Evolutionary conservation across 1,139 yeast species (phyloP).

Genomic region (Yamadazyma dendronema): DNA sequence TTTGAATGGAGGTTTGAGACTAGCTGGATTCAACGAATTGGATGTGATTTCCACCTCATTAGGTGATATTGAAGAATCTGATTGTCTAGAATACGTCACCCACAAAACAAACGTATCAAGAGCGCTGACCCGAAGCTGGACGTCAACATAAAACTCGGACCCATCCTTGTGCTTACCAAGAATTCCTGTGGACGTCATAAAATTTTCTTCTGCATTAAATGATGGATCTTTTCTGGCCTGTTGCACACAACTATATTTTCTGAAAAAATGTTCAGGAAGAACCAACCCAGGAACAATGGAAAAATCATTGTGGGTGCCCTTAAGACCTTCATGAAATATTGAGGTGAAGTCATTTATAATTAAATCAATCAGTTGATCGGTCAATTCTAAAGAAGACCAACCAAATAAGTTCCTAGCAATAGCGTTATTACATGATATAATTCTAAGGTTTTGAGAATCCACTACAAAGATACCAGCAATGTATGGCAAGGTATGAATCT

Average conservation of each 20-base stretch:
- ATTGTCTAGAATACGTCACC: slow-evolving; percentile 77
- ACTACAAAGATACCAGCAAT: slow-evolving; percentile 84
- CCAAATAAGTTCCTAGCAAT: slow-evolving; percentile 82
- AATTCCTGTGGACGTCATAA: slow-evolving; percentile 64
- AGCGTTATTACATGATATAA: slow-evolving; percentile 73
- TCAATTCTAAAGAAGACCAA: slow-evolving; percentile 44
- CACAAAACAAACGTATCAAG: slow-evolving; percentile 65
- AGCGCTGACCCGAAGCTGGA: slow-evolving; percentile 73
- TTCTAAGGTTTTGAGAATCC: slow-evolving; percentile 43
- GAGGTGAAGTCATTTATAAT: slow-evolving; percentile 66
- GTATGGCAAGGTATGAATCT: slow-evolving; percentile 76
- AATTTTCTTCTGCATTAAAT: slow-evolving; percentile 26
- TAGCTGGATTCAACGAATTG: background rate
- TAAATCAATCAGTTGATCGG: slow-evolving; percentile 49
- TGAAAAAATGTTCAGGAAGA: slow-evolving; percentile 84
- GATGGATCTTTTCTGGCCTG: slow-evolving; percentile 25
- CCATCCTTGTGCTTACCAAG: slow-evolving; percentile 74
- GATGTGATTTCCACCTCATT: background rate
- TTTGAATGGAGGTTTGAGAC: slow-evolving; percentile 6
- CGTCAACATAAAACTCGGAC: slow-evolving; percentile 59
- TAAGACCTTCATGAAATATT: slow-evolving; percentile 50
- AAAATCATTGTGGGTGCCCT: slow-evolving; percentile 35
- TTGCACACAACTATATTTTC: slow-evolving; percentile 49
- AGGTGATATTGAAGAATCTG: slow-evolving; percentile 7
- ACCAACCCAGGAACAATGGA: slow-evolving; percentile 55